Percentiles rank a stretch among this genome's conserved stretches.
phyloP scores from a whole-genome alignment of 2,329 filamentous ascomycete species.

The Ceratocystis ficicola region DNA sequence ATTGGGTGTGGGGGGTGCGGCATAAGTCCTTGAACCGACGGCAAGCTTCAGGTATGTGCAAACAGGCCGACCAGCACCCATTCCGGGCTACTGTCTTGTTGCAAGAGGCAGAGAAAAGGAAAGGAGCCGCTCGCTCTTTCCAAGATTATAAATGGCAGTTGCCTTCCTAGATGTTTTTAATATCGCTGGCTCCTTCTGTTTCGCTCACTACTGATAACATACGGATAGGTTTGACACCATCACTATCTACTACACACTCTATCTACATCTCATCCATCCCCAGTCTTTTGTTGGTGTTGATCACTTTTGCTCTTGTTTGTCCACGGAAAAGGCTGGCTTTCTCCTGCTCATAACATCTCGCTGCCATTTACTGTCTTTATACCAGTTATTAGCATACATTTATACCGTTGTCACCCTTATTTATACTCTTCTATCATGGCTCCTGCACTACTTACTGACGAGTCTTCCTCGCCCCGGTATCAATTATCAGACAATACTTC shows the following conservation, averaged over 20 bases:
- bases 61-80: not conserved
- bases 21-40: conserved; percentile 1
- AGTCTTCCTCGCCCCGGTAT: not conserved
- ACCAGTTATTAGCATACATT: not conserved
- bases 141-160: conserved; percentile 5
- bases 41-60: not conserved
- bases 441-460: conserved; percentile 44
- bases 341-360: not conserved
- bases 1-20: not conserved
- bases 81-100: not conserved
- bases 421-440: conserved; percentile 36
- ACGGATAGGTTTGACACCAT: too few species aligned
- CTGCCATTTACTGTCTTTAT: not conserved
- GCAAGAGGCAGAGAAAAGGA: too few species aligned
- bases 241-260: too few species aligned
- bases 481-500: conserved; percentile 30
- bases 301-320: not conserved
- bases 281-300: too few species aligned
- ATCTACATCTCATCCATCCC: too few species aligned
- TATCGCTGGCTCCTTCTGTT: not conserved
- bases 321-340: not conserved
- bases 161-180: not conserved
- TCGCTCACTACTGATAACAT: not conserved
- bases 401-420: not conserved
- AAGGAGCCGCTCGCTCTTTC: not conserved